phyloP scores from a whole-genome alignment of 495 filamentous ascomycete genomes.

The Aspergillus nanangensis region DNA sequence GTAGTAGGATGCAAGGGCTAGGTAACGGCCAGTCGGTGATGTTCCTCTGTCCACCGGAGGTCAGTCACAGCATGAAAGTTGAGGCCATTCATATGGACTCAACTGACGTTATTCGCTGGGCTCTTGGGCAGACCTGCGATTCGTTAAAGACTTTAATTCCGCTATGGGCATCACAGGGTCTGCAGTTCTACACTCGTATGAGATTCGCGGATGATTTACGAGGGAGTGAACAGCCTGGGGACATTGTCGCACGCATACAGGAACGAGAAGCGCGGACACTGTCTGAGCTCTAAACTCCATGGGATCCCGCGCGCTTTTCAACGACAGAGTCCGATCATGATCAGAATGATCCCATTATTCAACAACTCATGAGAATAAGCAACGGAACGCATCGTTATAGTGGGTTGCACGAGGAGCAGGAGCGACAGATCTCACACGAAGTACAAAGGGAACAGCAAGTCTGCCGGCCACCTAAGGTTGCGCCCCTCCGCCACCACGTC shows the following conservation, averaged over 20 bases:
- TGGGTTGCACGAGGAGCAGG: conserved; percentile 62
- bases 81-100: not conserved
- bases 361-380: not conserved
- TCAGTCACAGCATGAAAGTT: conserved; percentile 16
- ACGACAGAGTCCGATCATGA: not conserved
- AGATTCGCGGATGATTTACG: too few species aligned
- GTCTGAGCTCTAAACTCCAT: too few species aligned
- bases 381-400: conserved; percentile 8
- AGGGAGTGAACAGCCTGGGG: too few species aligned
- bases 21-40: conserved; percentile 59
- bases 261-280: too few species aligned
- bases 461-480: conserved; percentile 37
- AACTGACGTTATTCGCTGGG: not conserved
- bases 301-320: too few species aligned
- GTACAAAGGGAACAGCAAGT: conserved; percentile 55
- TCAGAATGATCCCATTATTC: too few species aligned
- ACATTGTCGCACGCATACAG: too few species aligned
- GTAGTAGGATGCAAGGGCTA: conserved; percentile 62
- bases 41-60: conserved; percentile 48
- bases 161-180: too few species aligned
- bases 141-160: too few species aligned
- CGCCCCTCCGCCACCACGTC: conserved; percentile 36
- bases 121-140: too few species aligned
- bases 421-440: conserved; percentile 63
- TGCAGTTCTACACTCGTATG: too few species aligned